Percentiles rank a stretch among this genome's conserved stretches.
Conservation (phyloP, 2,329 filamentous ascomycete species). For the Colletotrichum sansevieriae region DNA sequence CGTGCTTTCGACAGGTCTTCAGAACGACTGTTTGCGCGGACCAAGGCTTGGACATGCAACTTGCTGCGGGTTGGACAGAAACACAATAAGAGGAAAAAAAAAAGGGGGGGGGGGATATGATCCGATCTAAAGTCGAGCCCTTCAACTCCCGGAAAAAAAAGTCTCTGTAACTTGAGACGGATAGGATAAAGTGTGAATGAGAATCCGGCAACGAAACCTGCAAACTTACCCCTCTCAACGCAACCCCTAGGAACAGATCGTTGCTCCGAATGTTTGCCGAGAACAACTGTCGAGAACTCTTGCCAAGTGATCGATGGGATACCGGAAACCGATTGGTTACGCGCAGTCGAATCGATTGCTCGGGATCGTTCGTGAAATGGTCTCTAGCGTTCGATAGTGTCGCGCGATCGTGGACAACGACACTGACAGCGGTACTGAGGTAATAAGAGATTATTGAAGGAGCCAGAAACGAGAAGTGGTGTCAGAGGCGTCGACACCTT, state of each 20-base stretch:
- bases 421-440: background rate
- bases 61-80: background rate
- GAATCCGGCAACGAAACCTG: conserved; percentile 8
- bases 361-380: background rate
- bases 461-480: background rate
- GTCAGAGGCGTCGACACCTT: background rate
- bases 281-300: background rate
- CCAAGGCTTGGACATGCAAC: background rate
- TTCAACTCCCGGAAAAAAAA: conserved; percentile 11
- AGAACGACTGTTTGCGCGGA: no score
- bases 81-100: background rate
- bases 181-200: conserved; percentile 1
- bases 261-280: background rate
- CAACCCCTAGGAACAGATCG: background rate
- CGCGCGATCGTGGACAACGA: conserved; percentile 1
- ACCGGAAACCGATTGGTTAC: background rate
- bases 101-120: background rate
- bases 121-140: background rate
- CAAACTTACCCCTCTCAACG: conserved; percentile 6
- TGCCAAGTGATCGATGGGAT: background rate
- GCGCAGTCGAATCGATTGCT: background rate
- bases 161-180: background rate
- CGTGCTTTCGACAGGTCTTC: background rate
- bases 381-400: conserved; percentile 6
- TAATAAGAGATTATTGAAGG: conserved; percentile 6